These are phyloP conservation scores for Beta vulgaris DNA, from an alignment of 148 eudicot genomes.

Conservation along the genomic window DNA sequence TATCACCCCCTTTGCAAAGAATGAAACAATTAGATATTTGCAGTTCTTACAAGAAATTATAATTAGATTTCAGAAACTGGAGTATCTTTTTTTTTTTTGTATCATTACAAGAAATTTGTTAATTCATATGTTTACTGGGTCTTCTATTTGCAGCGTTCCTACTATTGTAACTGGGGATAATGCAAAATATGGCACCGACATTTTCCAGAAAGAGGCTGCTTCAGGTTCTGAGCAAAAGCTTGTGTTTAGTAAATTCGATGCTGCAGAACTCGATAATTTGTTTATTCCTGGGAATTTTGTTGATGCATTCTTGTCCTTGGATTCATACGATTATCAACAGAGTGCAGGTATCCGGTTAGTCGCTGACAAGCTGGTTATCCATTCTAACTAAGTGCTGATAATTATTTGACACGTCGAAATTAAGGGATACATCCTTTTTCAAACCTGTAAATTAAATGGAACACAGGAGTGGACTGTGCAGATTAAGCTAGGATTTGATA, in stretches of 20 bases:
- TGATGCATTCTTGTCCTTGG: slow-evolving; percentile 71
- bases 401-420: neutral
- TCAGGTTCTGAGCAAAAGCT: slow-evolving; percentile 49
- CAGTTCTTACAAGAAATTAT: neutral
- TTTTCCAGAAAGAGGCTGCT: slow-evolving; percentile 55
- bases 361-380: slow-evolving; percentile 66
- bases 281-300: slow-evolving; percentile 50
- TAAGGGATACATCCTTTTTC: neutral
- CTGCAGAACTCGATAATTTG: slow-evolving; percentile 57
- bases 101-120: slow-evolving; percentile 1
- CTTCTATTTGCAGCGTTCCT: slow-evolving; percentile 57
- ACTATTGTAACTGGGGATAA: slow-evolving; percentile 52
- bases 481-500: neutral
- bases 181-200: slow-evolving; percentile 62
- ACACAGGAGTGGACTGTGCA: slow-evolving; percentile 2
- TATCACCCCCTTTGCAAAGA: too few species aligned
- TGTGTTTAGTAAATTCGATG: slow-evolving; percentile 60
- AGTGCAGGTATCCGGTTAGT: slow-evolving; percentile 80
- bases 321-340: slow-evolving; percentile 74
- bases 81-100: neutral
- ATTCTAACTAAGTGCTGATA: slow-evolving; percentile 28
- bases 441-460: slow-evolving; percentile 21
- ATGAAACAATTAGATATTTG: neutral
- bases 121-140: neutral
- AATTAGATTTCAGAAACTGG: neutral